Conservation (phyloP, 2,329 filamentous ascomycete species). For the Sclerotinia glacialis region DNA sequence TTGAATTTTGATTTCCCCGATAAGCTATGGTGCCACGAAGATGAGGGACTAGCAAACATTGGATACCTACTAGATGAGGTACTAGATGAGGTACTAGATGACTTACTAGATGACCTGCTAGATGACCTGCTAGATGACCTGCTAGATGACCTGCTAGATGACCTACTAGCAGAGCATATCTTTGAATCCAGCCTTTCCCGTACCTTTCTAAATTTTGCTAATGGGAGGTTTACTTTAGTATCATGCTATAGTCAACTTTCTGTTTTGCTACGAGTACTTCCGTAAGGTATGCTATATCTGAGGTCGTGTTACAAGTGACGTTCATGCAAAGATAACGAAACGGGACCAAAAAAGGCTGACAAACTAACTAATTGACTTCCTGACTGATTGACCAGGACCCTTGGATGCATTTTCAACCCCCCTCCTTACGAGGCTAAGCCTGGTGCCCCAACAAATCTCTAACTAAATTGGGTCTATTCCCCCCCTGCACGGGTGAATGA, state of each 20-base stretch:
- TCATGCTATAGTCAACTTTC: no score
- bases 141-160: no score
- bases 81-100: no score
- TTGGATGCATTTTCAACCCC: slow-evolving; percentile 14
- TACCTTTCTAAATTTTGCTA: no score
- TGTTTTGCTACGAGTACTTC: no score
- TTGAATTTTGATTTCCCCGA: not conserved
- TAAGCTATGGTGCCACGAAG: slow-evolving; percentile 9
- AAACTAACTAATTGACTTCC: not conserved
- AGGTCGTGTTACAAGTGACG: not conserved
- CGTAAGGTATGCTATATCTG: no score
- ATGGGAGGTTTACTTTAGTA: no score
- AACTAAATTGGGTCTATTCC: slow-evolving; percentile 14
- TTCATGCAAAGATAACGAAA: slow-evolving; percentile 7
- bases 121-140: no score
- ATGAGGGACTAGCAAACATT: not conserved
- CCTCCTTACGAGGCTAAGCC: not conserved
- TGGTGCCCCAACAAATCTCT: slow-evolving; percentile 22
- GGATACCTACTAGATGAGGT: no score
- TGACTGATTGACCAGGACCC: not conserved
- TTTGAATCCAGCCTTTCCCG: no score
- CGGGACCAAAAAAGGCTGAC: not conserved
- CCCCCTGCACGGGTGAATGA: slow-evolving; percentile 20
- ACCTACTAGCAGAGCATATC: no score
- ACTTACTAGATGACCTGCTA: no score